Evolutionary conservation across 805 yeast species (phyloP).

Genomic region (Sungouiozyma intestinalis): DNA sequence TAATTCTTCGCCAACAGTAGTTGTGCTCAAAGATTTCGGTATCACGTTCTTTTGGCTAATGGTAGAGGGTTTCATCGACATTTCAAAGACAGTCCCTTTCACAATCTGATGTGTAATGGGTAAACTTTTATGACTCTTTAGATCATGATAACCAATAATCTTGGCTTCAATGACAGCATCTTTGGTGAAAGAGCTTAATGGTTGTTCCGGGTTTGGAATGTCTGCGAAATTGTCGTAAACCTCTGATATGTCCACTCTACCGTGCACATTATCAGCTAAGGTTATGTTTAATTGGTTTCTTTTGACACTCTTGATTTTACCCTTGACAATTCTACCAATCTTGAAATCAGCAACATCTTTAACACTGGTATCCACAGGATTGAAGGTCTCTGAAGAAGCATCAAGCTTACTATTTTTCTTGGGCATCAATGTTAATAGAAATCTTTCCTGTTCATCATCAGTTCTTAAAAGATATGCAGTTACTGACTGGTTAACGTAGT

Average conservation of each 20-base stretch:
- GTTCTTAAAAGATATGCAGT: conserved; percentile 52
- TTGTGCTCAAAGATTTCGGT: conserved; percentile 32
- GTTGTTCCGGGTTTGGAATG: conserved; percentile 47
- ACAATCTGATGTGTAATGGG: conserved; percentile 53
- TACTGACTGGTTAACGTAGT: conserved; percentile 60
- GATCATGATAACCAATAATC: conserved; percentile 70
- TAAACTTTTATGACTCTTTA: conserved; percentile 53
- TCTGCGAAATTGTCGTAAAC: conserved; percentile 44
- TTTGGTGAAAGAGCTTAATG: conserved; percentile 46
- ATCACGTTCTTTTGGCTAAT: conserved; percentile 18
- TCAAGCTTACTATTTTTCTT: conserved; percentile 9
- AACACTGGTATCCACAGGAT: conserved; percentile 52
- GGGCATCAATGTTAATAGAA: conserved; percentile 50
- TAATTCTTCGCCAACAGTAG: conserved; percentile 40
- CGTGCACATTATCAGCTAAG: conserved; percentile 68
- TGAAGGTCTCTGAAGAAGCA: conserved; percentile 28
- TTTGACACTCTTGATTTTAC: conserved; percentile 50
- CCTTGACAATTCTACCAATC: conserved; percentile 55
- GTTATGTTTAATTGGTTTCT: conserved; percentile 65
- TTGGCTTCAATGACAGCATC: conserved; percentile 52
- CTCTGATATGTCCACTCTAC: conserved; percentile 70
- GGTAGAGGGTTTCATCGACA: conserved; percentile 43
- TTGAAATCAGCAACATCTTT: conserved; percentile 39
- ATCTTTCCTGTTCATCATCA: conserved; percentile 62
- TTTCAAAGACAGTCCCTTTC: conserved; percentile 50